Conservation (phyloP, 805 yeast species). For the Pichia gijzeniarum region DNA sequence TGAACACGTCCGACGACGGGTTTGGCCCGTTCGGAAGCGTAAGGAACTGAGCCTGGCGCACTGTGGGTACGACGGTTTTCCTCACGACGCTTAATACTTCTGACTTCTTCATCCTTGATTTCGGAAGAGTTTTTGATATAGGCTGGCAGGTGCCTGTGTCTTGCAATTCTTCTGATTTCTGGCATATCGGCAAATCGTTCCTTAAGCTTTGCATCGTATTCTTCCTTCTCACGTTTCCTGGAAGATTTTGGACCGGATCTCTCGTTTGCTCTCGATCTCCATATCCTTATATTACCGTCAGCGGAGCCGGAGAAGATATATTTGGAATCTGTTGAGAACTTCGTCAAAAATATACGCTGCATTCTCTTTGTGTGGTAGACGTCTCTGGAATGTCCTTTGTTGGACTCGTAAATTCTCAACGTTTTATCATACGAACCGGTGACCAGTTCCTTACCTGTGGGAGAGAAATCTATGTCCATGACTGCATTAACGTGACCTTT, state of each 20-base stretch:
- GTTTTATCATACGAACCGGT: slow-evolving; percentile 96
- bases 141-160: slow-evolving; percentile 88
- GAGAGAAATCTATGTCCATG: slow-evolving; percentile 89
- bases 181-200: slow-evolving; percentile 96
- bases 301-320: slow-evolving; percentile 89
- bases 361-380: slow-evolving; percentile 94
- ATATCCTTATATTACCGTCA: slow-evolving; percentile 89
- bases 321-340: slow-evolving; percentile 82
- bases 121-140: slow-evolving; percentile 86
- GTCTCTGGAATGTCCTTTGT: slow-evolving; percentile 89
- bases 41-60: slow-evolving; percentile 53
- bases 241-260: slow-evolving; percentile 76
- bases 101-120: slow-evolving; percentile 69
- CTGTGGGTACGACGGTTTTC: slow-evolving; percentile 76
- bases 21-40: slow-evolving; percentile 70
- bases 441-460: slow-evolving; percentile 94
- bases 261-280: slow-evolving; percentile 87
- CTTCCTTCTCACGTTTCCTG: slow-evolving; percentile 73
- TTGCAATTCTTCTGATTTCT: slow-evolving; percentile 79
- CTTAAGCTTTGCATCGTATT: slow-evolving; percentile 86
- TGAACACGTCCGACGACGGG: slow-evolving; percentile 81
- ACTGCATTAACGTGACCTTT: slow-evolving; percentile 97
- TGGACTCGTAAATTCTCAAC: slow-evolving; percentile 61
- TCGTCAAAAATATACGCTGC: slow-evolving; percentile 87
- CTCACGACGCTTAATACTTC: slow-evolving; percentile 72